Evolutionary conservation across 371 early-diverging fungal species (phyloP), one percentile per base, ranked within the genome.

Genomic region (Syncephalastrum monosporum): DNA sequence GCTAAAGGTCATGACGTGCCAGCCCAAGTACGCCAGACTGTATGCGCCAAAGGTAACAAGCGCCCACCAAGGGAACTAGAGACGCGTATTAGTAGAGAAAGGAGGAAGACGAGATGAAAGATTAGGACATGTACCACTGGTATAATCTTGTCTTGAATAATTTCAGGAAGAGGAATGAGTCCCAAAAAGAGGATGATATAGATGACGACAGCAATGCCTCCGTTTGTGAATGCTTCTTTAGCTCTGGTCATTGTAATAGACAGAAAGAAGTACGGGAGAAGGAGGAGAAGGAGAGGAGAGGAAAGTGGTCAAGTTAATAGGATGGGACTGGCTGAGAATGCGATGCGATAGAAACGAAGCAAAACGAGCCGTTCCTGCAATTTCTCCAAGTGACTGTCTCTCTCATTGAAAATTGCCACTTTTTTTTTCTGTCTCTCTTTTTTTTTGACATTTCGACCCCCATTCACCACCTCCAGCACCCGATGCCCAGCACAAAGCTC

Each of bases 31-130:
- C 23, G 83, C 84, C 16, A 95, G 84, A 38, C 90, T 87, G 67
- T 94, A 93, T 23, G 92, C 82, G 4, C 94, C 94, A 65, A 94
- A 91, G 0, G 86, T 69, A 49, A 94, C 89, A 29, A 93, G 67
- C 5, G 69, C 75, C 87, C 91, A 88, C 75, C 92, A 89, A 19
- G 96, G 96, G 48, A 95, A 69, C 89, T 91, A 70, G 25, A 44
- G 41, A 44, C 42, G 41, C 16, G 46, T 42, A 7, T 19, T 19
- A 47, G 7, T 45, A 33, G 43, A 51, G 54, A 8, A 8, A 21
- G 13, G 46, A 27, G 55, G 38, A 33, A 33, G 8, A 33, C 5
- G 38, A 33, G 33, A 55, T 55, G 15, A 45, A 19, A 5, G 49
- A 5, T 21, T 21, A 48, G 16, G 1, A 19, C 52, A 42, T 71